Percentiles rank a stretch among this genome's conserved stretches.
phyloP scores from a whole-genome alignment of 2,329 filamentous ascomycete species.

The Truncatella angustata region DNA sequence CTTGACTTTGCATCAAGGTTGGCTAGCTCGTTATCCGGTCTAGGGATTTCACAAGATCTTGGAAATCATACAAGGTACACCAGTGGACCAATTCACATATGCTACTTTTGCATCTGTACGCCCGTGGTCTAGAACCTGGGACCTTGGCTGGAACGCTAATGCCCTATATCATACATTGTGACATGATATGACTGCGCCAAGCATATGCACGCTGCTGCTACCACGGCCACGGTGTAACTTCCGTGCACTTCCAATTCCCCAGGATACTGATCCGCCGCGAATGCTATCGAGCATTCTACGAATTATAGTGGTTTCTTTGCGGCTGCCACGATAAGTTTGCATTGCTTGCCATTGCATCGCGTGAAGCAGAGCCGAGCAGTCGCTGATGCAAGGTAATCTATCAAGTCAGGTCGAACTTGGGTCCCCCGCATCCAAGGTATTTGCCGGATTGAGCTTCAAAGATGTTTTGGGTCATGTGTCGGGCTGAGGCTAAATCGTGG shows the following conservation, averaged over 20 bases:
- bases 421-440: neutral
- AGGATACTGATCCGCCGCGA: too few relatives aligned
- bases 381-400: neutral
- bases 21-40: neutral
- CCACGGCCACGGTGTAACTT: neutral
- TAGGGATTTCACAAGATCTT: neutral
- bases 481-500: neutral
- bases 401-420: constrained; percentile 3
- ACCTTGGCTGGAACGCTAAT: neutral
- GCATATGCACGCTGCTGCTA: neutral
- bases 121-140: neutral
- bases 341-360: neutral
- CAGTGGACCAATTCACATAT: neutral
- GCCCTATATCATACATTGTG: neutral
- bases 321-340: neutral
- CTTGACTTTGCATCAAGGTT: neutral
- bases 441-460: constrained; percentile 1
- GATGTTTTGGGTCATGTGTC: constrained; percentile 6
- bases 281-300: neutral
- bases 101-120: neutral
- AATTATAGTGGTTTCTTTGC: neutral
- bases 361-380: constrained; percentile 1
- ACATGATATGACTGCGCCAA: neutral
- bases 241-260: neutral
- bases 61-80: neutral